Percentiles rank a stretch among this genome's conserved stretches.
phyloP scores from a whole-genome alignment of 108 stramenopile genomes.

The Cyclotella distinguenda region DNA sequence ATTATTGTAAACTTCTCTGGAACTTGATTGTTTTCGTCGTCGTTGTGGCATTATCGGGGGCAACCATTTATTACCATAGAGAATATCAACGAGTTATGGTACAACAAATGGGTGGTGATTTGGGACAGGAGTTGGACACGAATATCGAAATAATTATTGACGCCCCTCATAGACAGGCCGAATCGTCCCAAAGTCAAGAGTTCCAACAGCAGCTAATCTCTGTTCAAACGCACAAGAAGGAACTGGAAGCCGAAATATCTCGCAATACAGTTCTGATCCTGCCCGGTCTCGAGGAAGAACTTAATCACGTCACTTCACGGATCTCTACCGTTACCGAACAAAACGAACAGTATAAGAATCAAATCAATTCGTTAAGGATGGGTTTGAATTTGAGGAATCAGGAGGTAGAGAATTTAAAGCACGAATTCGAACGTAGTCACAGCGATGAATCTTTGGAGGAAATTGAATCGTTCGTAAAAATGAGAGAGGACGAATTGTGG shows the following conservation, averaged over 20 bases:
- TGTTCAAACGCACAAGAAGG: not conserved
- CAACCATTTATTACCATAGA: not conserved
- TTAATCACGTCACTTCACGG: not conserved
- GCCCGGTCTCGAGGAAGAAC: no score
- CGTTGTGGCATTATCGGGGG: not conserved
- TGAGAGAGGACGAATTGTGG: constrained; percentile 57
- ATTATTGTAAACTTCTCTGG: not conserved
- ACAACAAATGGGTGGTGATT: not conserved
- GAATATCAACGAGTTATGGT: not conserved
- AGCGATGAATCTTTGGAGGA: constrained; percentile 21
- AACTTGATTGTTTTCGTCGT: not conserved
- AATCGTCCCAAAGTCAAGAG: not conserved
- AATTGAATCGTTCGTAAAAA: constrained; percentile 26
- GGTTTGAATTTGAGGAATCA: not conserved
- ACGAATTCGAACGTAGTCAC: not conserved
- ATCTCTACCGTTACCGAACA: not conserved
- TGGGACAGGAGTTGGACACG: not conserved
- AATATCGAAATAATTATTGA: not conserved
- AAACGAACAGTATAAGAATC: not conserved
- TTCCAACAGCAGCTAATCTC: not conserved
- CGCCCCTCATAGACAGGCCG: not conserved
- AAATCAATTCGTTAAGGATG: not conserved
- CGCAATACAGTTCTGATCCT: no score
- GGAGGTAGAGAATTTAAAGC: constrained; percentile 10
- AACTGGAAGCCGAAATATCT: not conserved